Conservation (phyloP, 1,284 basidiomycete genomes). For the Austroboletus niveus region DNA sequence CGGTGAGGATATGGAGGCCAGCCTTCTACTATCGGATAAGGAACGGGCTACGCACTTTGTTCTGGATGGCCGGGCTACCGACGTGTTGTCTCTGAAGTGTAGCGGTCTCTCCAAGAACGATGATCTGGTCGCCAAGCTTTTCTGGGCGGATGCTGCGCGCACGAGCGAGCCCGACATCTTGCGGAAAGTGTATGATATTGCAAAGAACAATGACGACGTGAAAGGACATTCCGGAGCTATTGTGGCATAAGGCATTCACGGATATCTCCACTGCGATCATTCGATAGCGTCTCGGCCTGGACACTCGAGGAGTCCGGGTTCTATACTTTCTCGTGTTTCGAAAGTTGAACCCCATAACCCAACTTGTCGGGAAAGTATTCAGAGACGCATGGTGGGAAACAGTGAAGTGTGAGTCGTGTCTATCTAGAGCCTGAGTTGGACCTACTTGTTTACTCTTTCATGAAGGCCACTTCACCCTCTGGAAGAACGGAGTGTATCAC, state of each 20-base stretch:
- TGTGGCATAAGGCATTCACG: constrained; percentile 7
- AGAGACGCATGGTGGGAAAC: constrained; percentile 6
- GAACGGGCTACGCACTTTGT: too few relatives aligned
- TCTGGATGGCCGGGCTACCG: too few relatives aligned
- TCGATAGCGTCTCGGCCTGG: not conserved
- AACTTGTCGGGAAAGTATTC: constrained; percentile 6
- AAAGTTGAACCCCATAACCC: constrained; percentile 7
- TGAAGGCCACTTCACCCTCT: constrained; percentile 32
- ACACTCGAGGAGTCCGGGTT: not conserved
- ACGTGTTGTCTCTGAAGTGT: too few relatives aligned
- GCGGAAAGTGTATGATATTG: not conserved
- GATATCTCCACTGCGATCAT: not conserved
- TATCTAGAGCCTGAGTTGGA: not conserved
- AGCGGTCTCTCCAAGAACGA: too few relatives aligned
- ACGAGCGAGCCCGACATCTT: too few relatives aligned
- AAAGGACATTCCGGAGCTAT: constrained; percentile 18
- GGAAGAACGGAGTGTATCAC: constrained; percentile 29
- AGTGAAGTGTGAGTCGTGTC: constrained; percentile 2
- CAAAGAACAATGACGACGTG: constrained; percentile 3
- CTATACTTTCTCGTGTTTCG: constrained; percentile 5
- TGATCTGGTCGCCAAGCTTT: too few relatives aligned
- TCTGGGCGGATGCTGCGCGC: not conserved
- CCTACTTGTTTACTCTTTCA: not conserved
- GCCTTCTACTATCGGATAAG: too few relatives aligned
- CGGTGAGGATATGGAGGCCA: too few relatives aligned